phyloP scores from a whole-genome alignment of 345 rosid species.

The Sisymbrium irio region DNA sequence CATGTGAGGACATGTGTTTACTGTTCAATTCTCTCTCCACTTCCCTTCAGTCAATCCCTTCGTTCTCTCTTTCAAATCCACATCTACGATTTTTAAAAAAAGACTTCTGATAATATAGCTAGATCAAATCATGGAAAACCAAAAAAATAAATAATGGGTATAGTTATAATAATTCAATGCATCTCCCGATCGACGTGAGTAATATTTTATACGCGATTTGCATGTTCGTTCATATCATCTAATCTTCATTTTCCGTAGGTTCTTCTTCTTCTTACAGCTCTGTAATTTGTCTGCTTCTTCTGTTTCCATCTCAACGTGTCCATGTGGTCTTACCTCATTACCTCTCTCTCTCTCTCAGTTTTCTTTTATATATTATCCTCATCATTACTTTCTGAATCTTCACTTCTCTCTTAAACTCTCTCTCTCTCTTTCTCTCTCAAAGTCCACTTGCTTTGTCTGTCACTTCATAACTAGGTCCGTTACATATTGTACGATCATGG shows the following conservation, averaged over 20 bases:
- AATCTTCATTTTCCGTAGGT: constrained; percentile 18
- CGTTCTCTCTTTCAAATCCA: constrained; percentile 10
- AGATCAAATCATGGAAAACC: background rate
- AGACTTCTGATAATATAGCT: background rate
- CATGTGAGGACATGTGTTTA: constrained; percentile 37
- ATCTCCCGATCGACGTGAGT: constrained; percentile 13
- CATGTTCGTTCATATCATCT: constrained; percentile 32
- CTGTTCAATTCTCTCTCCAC: constrained; percentile 4
- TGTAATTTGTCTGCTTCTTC: constrained; percentile 31
- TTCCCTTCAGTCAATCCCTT: constrained; percentile 25
- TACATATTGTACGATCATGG: constrained; percentile 14
- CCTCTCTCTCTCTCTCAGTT: background rate
- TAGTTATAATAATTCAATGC: constrained; percentile 1
- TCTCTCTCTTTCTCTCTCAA: background rate
- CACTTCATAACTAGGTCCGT: background rate
- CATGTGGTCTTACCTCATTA: constrained; percentile 32
- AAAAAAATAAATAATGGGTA: background rate
- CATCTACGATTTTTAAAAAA: background rate
- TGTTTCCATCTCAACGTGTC: constrained; percentile 35
- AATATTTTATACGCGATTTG: background rate
- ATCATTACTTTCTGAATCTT: constrained; percentile 4
- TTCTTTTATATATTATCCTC: constrained; percentile 6
- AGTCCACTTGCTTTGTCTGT: constrained; percentile 20
- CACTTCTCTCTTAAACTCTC: constrained; percentile 14
- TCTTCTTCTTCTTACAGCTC: constrained; percentile 34